A percentile compares a stretch with the other conserved stretches of the same genome.
phyloP scores from a whole-genome alignment of 1,284 basidiomycete species.

The Abortiporus biennis region DNA sequence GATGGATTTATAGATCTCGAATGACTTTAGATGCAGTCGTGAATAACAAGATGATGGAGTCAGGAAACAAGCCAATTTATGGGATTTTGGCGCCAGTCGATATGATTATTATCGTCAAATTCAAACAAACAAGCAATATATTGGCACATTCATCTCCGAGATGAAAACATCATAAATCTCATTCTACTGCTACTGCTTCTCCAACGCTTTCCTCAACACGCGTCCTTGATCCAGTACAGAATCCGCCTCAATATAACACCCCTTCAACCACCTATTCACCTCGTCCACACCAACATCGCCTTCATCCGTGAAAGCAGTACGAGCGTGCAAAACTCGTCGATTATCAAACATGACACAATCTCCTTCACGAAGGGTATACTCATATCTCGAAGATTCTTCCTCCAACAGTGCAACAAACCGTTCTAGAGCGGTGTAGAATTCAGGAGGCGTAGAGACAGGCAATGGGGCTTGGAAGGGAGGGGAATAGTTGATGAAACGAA shows the following conservation, averaged over 20 bases:
- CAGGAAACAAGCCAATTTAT: too few species aligned
- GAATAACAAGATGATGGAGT: too few species aligned
- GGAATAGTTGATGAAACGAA: constrained; percentile 82
- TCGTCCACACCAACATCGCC: constrained; percentile 33
- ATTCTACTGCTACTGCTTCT: too few species aligned
- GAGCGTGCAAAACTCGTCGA: constrained; percentile 84
- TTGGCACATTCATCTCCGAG: too few species aligned
- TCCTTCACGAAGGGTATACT: constrained; percentile 75
- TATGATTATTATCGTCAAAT: too few species aligned
- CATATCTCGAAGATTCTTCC: constrained; percentile 46
- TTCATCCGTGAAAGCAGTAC: constrained; percentile 66
- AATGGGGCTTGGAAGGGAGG: constrained; percentile 94
- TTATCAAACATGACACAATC: constrained; percentile 94
- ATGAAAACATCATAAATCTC: too few species aligned
- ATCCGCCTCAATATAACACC: constrained; percentile 83
- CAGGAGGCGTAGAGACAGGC: constrained; percentile 39
- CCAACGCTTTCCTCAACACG: constrained; percentile 24
- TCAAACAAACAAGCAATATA: too few species aligned
- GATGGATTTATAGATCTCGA: too few species aligned
- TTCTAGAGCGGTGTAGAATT: constrained; percentile 63
- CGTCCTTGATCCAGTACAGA: constrained; percentile 58
- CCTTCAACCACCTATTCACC: constrained; percentile 77
- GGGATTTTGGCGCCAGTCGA: too few species aligned
- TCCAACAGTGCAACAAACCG: constrained; percentile 62
- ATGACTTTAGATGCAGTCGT: too few species aligned